A percentile compares a stretch with the other conserved stretches of the same genome.
phyloP scores from a whole-genome alignment of 2,329 filamentous ascomycete species.

The Alternaria hordeiaustralica region DNA sequence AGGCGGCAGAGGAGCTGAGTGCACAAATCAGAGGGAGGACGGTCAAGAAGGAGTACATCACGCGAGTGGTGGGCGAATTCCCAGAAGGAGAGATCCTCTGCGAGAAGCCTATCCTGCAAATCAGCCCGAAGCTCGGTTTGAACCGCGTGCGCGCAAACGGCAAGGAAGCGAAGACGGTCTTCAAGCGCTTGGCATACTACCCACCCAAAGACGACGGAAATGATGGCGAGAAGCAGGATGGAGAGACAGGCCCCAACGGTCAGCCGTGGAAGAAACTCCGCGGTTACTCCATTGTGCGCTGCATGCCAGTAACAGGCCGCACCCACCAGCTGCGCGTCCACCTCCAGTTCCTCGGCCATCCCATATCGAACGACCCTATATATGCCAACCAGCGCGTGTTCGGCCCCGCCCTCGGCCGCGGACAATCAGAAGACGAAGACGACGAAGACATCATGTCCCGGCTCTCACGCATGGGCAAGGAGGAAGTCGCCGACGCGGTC shows the following conservation, averaged over 20 bases:
- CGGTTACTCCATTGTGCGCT: slow-evolving; percentile 94
- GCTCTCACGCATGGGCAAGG: slow-evolving; percentile 89
- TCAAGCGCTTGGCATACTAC: slow-evolving; percentile 92
- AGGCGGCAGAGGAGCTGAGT: slow-evolving; percentile 78
- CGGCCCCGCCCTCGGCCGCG: slow-evolving; percentile 76
- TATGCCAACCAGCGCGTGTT: slow-evolving; percentile 95
- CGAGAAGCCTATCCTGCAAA: slow-evolving; percentile 90
- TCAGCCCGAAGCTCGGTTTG: slow-evolving; percentile 92
- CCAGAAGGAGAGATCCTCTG: slow-evolving; percentile 90
- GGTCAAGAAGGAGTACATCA: slow-evolving; percentile 94
- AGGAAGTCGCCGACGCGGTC: slow-evolving; percentile 87
- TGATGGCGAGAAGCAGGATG: slow-evolving; percentile 11
- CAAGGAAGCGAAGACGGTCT: slow-evolving; percentile 88
- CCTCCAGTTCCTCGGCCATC: slow-evolving; percentile 90
- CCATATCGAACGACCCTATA: slow-evolving; percentile 96
- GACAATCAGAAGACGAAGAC: slow-evolving; percentile 71
- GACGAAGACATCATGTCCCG: slow-evolving; percentile 91
- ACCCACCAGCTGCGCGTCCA: slow-evolving; percentile 97
- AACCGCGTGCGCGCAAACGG: slow-evolving; percentile 95
- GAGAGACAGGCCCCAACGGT: slow-evolving; percentile 34
- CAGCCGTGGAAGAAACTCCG: slow-evolving; percentile 62
- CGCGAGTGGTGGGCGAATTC: slow-evolving; percentile 88
- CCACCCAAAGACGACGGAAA: slow-evolving; percentile 57
- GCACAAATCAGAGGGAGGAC: slow-evolving; percentile 78
- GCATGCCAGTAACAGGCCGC: slow-evolving; percentile 88